Percentiles rank a stretch among this genome's conserved stretches.
phyloP scores from a whole-genome alignment of 2,329 filamentous ascomycete genomes.

The Aspergillus neotritici region DNA sequence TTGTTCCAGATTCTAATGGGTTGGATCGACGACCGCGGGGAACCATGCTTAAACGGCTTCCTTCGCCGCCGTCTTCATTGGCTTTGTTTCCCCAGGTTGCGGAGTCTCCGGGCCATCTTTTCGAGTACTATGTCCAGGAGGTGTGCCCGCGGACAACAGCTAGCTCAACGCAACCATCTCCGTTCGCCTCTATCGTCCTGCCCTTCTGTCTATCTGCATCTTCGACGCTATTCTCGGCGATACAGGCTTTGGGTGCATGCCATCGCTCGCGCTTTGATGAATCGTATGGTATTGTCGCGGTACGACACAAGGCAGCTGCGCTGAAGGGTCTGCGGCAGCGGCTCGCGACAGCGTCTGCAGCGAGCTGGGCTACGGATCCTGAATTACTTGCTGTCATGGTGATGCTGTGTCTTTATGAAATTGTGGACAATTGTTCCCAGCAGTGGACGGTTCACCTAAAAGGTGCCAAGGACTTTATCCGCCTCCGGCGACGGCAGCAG shows the following conservation, averaged over 20 bases:
- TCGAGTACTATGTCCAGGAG: conserved; percentile 39
- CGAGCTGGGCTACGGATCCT: conserved; percentile 24
- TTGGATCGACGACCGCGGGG: neutral
- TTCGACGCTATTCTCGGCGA: conserved; percentile 33
- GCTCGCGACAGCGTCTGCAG: conserved; percentile 24
- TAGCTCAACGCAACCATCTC: conserved; percentile 31
- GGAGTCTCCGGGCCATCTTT: conserved; percentile 26
- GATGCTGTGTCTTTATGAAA: conserved; percentile 44
- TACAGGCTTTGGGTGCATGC: conserved; percentile 37
- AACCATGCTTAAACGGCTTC: neutral
- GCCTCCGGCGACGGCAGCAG: conserved; percentile 30
- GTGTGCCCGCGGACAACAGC: conserved; percentile 38
- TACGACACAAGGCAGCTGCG: conserved; percentile 35
- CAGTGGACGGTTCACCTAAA: conserved; percentile 47
- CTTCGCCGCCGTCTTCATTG: conserved; percentile 13
- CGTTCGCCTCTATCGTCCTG: conserved; percentile 36
- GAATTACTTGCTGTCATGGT: conserved; percentile 42
- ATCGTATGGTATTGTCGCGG: conserved; percentile 26
- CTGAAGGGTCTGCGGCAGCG: conserved; percentile 33
- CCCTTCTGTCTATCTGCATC: conserved; percentile 37
- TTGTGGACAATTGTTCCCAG: conserved; percentile 40
- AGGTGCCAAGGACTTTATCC: conserved; percentile 45
- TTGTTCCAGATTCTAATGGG: neutral
- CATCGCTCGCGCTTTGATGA: conserved; percentile 32
- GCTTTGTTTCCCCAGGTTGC: conserved; percentile 28